Percentiles rank a stretch among this genome's conserved stretches.
Evolutionary conservation across 2,329 filamentous ascomycete genomes (phyloP).

Genomic region (Diaporthe helianthi): DNA sequence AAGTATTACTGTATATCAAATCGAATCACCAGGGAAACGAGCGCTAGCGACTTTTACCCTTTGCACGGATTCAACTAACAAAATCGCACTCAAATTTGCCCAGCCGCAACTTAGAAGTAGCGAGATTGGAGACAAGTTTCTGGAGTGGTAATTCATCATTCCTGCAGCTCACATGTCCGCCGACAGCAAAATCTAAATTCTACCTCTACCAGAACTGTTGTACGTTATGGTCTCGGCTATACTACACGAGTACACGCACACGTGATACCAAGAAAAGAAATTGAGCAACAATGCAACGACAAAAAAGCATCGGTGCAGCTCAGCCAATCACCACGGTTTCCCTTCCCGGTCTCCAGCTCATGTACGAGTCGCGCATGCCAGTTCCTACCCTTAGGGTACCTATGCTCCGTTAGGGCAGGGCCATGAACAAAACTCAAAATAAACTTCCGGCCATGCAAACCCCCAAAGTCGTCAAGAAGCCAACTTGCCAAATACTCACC

Average conservation of each 20-base stretch:
- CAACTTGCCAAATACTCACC: not conserved
- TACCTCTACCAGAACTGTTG: too few relatives aligned
- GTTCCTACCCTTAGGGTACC: too few relatives aligned
- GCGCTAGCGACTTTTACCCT: not conserved
- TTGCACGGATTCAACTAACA: not conserved
- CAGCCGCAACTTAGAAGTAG: too few relatives aligned
- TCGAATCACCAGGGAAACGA: not conserved
- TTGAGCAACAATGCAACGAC: constrained; percentile 12
- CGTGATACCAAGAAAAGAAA: not conserved
- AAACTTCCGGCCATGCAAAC: not conserved
- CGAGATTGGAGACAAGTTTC: not conserved
- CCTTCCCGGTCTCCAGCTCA: not conserved
- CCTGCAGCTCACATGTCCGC: too few relatives aligned
- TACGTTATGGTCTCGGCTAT: not conserved
- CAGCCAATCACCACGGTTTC: not conserved
- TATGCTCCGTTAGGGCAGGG: not conserved
- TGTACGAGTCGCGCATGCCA: not conserved
- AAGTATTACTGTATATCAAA: too few relatives aligned
- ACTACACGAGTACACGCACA: too few relatives aligned
- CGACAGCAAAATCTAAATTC: not conserved
- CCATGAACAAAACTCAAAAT: not conserved
- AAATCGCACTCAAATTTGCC: not conserved
- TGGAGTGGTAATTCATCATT: not conserved
- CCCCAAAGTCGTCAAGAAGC: not conserved
- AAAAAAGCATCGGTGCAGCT: not conserved